phyloP scores from a whole-genome alignment of 257 asterid genomes.

The Osmanthus fragrans region DNA sequence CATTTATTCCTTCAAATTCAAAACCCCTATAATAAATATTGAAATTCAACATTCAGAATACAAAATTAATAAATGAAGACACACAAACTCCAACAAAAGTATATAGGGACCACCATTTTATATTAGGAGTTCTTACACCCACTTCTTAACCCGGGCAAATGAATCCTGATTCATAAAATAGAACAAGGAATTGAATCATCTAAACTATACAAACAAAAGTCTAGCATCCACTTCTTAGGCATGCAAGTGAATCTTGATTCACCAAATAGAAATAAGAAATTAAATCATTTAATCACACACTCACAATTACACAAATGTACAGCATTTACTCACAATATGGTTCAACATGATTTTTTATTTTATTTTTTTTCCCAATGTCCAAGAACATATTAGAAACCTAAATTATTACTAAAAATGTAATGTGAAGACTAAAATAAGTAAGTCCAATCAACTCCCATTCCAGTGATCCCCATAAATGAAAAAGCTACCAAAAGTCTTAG shows the following conservation, averaged over 20 bases:
- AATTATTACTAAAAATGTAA: neutral
- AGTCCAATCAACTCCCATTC: neutral
- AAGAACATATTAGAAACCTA: neutral
- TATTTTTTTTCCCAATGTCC: too few relatives aligned
- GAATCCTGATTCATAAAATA: slow-evolving; percentile 58
- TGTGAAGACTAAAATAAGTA: neutral
- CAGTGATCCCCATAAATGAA: neutral
- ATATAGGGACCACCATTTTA: neutral
- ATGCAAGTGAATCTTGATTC: slow-evolving; percentile 41
- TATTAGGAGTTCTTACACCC: slow-evolving; percentile 94
- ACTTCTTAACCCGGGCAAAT: slow-evolving; percentile 78
- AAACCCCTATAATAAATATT: neutral
- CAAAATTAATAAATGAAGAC: neutral
- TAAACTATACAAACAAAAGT: slow-evolving; percentile 22
- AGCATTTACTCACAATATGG: neutral
- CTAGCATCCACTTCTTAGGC: slow-evolving; percentile 97
- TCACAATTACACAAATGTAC: too few relatives aligned
- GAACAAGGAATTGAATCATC: slow-evolving; percentile 3
- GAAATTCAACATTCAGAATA: neutral
- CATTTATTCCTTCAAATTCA: neutral
- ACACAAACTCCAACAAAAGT: neutral
- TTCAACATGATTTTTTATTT: too few relatives aligned
- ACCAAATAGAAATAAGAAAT: slow-evolving; percentile 17
- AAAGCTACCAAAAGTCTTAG: neutral
- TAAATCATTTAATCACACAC: slow-evolving; percentile 5